These are phyloP conservation scores for Coemansia sp. DNA, from an alignment of 192 early-diverging fungal genomes.

Conservation along the genomic window DNA sequence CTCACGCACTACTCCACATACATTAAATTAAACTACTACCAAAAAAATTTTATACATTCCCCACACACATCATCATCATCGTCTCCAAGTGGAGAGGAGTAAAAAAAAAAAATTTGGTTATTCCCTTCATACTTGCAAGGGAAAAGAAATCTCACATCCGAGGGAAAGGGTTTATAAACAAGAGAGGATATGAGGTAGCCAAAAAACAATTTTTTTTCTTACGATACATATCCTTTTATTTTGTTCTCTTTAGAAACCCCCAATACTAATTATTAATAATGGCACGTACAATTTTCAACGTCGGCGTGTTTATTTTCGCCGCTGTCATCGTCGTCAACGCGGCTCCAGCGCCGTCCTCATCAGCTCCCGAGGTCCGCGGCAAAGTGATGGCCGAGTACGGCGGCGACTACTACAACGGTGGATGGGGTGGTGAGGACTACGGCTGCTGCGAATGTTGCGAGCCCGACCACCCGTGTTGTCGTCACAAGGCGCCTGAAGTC, in stretches of 20 bases:
- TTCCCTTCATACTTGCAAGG: constrained; percentile 8
- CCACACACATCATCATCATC: too few species aligned
- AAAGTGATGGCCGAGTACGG: constrained; percentile 11
- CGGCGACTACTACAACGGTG: constrained; percentile 11
- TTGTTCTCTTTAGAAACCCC: neutral
- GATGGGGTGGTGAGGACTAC: constrained; percentile 21
- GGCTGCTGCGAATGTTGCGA: constrained; percentile 23
- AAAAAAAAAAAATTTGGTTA: neutral
- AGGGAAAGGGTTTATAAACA: constrained; percentile 3
- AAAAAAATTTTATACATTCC: neutral
- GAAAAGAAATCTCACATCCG: constrained; percentile 1
- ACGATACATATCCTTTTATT: too few species aligned
- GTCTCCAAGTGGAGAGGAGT: neutral
- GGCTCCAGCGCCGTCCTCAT: neutral
- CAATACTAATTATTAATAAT: constrained; percentile 15
- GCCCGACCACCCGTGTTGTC: constrained; percentile 19
- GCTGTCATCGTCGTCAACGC: constrained; percentile 11
- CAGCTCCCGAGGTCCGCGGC: constrained; percentile 2
- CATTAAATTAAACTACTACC: neutral
- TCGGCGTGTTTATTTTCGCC: constrained; percentile 19
- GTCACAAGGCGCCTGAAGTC: constrained; percentile 37
- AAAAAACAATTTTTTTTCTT: neutral
- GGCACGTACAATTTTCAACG: constrained; percentile 31
- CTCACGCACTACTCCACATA: neutral
- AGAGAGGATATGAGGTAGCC: neutral